phyloP scores from a whole-genome alignment of 2,329 filamentous ascomycete genomes.

The Colletotrichum musae region DNA sequence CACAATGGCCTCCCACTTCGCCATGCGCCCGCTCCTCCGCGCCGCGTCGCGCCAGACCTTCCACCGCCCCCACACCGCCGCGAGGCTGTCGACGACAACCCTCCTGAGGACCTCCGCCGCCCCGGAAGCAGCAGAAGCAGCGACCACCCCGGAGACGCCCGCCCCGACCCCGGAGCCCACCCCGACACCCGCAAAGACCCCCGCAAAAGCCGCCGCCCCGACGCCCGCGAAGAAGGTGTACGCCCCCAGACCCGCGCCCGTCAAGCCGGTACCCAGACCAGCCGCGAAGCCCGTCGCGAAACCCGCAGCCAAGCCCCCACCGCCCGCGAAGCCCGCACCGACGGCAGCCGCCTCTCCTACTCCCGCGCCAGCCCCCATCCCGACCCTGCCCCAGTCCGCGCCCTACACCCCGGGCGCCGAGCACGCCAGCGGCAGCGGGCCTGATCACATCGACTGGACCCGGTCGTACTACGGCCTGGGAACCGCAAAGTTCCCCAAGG shows the following conservation, averaged over 20 bases:
- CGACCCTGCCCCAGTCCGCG: neutral
- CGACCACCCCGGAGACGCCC: neutral
- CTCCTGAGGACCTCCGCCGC: slow-evolving; percentile 16
- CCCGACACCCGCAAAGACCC: neutral
- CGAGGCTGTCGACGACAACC: slow-evolving; percentile 7
- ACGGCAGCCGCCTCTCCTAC: neutral
- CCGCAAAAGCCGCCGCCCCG: neutral
- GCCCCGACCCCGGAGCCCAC: neutral
- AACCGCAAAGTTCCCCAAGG: slow-evolving; percentile 76
- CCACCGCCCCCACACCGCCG: neutral
- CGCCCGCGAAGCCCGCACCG: slow-evolving; percentile 1
- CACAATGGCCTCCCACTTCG: slow-evolving; percentile 34
- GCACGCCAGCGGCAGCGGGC: slow-evolving; percentile 1
- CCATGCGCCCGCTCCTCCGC: slow-evolving; percentile 38
- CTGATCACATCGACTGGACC: slow-evolving; percentile 77
- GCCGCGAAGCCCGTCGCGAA: neutral
- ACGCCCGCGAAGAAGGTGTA: neutral
- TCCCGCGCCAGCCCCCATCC: neutral
- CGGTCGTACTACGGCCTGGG: slow-evolving; percentile 87
- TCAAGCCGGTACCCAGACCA: neutral
- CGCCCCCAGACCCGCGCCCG: neutral
- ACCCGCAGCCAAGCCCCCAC: neutral
- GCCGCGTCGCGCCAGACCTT: slow-evolving; percentile 13
- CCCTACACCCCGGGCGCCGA: too few species aligned
- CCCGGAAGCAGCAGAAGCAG: slow-evolving; percentile 1